These are phyloP conservation scores for Clitopilus passeckerianus DNA, from an alignment of 768 basidiomycete species.

Conservation along the genomic window DNA sequence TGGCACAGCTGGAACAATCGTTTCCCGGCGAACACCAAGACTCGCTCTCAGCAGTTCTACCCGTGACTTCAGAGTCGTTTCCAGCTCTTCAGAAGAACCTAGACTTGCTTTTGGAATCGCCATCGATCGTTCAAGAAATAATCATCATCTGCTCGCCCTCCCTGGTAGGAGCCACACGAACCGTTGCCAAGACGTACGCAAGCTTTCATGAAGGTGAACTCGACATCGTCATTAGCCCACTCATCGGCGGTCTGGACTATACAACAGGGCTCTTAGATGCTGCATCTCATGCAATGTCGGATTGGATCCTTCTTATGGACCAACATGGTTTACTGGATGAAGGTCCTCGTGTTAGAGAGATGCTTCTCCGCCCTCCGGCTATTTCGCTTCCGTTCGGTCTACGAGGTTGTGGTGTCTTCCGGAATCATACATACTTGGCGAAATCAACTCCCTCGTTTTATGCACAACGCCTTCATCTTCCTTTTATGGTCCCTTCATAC, in stretches of 20 bases:
- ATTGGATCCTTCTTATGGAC: slow-evolving; percentile 51
- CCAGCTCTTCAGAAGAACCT: slow-evolving; percentile 27
- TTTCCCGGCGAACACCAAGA: slow-evolving; percentile 11
- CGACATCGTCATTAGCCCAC: slow-evolving; percentile 36
- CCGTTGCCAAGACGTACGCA: slow-evolving; percentile 28
- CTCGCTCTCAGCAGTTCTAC: slow-evolving; percentile 45
- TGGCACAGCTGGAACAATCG: too few relatives aligned
- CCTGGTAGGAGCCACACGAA: slow-evolving; percentile 27
- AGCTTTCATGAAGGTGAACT: slow-evolving; percentile 25
- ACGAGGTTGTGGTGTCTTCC: slow-evolving; percentile 20
- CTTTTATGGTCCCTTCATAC: slow-evolving; percentile 45
- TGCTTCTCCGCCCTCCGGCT: slow-evolving; percentile 38
- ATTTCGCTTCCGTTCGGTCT: slow-evolving; percentile 37
- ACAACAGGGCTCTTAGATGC: slow-evolving; percentile 26
- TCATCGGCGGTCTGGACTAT: slow-evolving; percentile 15
- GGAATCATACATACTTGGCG: slow-evolving; percentile 18
- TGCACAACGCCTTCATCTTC: slow-evolving; percentile 54
- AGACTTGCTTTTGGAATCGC: slow-evolving; percentile 28
- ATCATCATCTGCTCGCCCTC: slow-evolving; percentile 39
- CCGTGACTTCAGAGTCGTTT: slow-evolving; percentile 34
- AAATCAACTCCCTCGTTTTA: slow-evolving; percentile 25
- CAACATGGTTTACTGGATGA: slow-evolving; percentile 34
- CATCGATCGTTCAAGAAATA: slow-evolving; percentile 35
- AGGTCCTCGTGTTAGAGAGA: slow-evolving; percentile 22
- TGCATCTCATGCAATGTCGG: slow-evolving; percentile 33